These are phyloP conservation scores for Luffa acutangula DNA, from an alignment of 306 rosid genomes.

Conservation along the genomic window DNA sequence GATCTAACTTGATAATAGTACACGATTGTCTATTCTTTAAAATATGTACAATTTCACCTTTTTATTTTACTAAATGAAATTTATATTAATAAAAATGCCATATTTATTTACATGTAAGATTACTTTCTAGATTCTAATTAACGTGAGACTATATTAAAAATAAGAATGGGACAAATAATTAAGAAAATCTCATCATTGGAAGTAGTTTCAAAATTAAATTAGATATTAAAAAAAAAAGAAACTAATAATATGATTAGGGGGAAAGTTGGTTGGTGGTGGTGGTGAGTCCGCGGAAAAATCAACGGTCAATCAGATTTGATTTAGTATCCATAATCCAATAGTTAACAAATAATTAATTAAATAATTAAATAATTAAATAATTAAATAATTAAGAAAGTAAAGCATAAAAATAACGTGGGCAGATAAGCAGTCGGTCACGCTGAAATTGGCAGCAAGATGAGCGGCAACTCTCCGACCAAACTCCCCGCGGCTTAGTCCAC, in stretches of 20 bases:
- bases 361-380: not conserved
- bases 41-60: too few species aligned
- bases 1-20: too few species aligned
- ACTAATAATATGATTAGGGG: not conserved
- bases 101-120: too few species aligned
- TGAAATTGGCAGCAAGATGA: constrained; percentile 15
- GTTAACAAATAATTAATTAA: not conserved
- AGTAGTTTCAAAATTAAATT: not conserved
- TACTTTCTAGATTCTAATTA: too few species aligned
- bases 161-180: too few species aligned
- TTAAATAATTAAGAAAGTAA: not conserved
- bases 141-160: too few species aligned
- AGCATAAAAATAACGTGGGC: constrained; percentile 9
- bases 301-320: not conserved
- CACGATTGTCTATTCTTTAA: too few species aligned
- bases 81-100: too few species aligned
- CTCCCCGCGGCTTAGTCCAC: not conserved
- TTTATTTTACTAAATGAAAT: too few species aligned
- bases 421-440: constrained; percentile 7
- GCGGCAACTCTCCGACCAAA: constrained; percentile 19
- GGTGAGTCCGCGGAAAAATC: not conserved
- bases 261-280: not conserved
- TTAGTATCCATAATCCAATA: not conserved
- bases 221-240: too few species aligned
- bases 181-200: not conserved